Conservation (phyloP, 1,284 basidiomycete species). For the Ganoderma boninense region DNA sequence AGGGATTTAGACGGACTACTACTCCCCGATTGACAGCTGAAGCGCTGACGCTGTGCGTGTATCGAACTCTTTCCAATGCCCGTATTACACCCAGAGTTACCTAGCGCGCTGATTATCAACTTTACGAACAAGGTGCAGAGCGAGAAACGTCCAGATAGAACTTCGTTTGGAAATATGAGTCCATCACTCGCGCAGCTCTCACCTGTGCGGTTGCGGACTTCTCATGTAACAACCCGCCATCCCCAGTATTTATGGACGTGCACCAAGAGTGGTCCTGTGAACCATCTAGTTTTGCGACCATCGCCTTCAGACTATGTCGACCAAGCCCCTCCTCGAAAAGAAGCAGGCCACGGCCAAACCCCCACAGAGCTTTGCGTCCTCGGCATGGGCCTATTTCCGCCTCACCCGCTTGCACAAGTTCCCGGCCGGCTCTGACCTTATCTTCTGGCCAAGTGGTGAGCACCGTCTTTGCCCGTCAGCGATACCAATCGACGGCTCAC, state of each 20-base stretch:
- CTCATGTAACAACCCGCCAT: background rate
- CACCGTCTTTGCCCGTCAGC: background rate
- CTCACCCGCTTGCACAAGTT: slow-evolving; percentile 26
- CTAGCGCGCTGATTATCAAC: background rate
- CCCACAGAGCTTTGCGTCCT: background rate
- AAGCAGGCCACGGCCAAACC: slow-evolving; percentile 3
- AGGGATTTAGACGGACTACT: background rate
- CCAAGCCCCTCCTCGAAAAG: slow-evolving; percentile 4
- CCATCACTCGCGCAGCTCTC: background rate
- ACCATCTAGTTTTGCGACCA: background rate
- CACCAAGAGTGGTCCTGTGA: background rate
- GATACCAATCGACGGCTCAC: background rate
- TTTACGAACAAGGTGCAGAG: background rate
- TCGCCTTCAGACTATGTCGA: background rate
- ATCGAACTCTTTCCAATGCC: background rate
- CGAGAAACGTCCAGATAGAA: background rate
- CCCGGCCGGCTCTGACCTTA: slow-evolving; percentile 15
- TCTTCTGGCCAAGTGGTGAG: slow-evolving; percentile 27
- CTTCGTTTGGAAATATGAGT: background rate
- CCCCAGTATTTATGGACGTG: background rate
- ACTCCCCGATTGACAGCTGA: background rate
- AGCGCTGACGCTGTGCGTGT: background rate
- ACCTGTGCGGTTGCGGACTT: background rate
- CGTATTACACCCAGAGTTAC: background rate
- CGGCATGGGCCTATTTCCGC: slow-evolving; percentile 16